These are phyloP conservation scores for Arthrobotrys iridis DNA, from an alignment of 2,329 filamentous ascomycete genomes.

Conservation along the genomic window DNA sequence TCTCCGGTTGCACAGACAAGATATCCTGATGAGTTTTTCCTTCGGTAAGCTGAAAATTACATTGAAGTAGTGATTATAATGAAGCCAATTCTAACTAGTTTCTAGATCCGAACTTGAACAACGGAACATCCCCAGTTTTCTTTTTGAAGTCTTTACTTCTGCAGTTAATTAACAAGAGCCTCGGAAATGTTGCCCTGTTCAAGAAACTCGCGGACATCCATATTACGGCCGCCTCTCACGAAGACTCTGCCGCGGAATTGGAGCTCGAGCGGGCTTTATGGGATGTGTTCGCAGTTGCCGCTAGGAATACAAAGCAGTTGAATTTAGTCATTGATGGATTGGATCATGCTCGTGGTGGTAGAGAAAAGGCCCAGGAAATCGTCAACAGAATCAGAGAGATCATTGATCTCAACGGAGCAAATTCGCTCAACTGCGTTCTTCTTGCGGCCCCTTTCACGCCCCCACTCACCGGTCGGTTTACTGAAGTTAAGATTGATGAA, in stretches of 20 bases:
- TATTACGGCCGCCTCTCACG: constrained; percentile 9
- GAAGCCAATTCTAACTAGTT: neutral
- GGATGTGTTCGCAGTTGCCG: constrained; percentile 36
- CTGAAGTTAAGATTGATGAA: constrained; percentile 27
- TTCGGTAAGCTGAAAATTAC: constrained; percentile 13
- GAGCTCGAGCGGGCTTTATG: constrained; percentile 28
- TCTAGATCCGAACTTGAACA: constrained; percentile 1
- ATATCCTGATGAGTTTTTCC: constrained; percentile 36
- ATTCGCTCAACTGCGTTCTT: constrained; percentile 42
- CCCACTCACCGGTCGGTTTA: constrained; percentile 3
- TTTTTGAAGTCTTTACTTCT: constrained; percentile 32
- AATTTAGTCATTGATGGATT: constrained; percentile 47
- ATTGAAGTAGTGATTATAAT: neutral
- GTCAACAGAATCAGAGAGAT: constrained; percentile 27
- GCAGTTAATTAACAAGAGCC: constrained; percentile 33
- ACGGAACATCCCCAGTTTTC: constrained; percentile 17
- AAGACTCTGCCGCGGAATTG: neutral
- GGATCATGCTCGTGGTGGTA: constrained; percentile 24
- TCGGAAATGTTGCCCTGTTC: constrained; percentile 35
- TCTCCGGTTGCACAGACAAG: constrained; percentile 28
- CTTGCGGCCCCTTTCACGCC: constrained; percentile 7
- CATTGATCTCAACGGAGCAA: constrained; percentile 28
- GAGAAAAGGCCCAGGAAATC: constrained; percentile 26
- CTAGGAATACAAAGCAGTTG: constrained; percentile 20
- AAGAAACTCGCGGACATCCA: constrained; percentile 39